Percentiles rank a stretch among this genome's conserved stretches.
Conservation (phyloP, 2,329 filamentous ascomycete genomes). For the Pyrenophora teres region DNA sequence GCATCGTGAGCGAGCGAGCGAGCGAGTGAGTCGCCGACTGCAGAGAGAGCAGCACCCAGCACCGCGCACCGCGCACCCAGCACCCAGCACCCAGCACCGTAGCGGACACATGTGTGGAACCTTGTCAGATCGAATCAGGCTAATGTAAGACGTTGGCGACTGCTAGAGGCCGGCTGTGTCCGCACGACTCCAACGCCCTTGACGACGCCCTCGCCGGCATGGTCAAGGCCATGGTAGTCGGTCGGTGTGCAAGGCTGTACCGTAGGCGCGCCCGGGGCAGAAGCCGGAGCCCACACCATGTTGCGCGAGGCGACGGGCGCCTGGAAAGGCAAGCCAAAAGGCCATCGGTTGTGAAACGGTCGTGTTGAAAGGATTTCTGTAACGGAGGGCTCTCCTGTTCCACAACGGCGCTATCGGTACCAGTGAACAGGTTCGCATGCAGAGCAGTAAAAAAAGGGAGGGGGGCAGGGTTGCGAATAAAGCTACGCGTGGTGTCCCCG, state of each 20-base stretch:
- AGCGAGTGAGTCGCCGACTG: slow-evolving; percentile 14
- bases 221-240: too few relatives aligned
- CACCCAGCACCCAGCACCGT: neutral
- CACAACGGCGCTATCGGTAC: slow-evolving; percentile 24
- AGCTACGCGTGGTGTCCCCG: slow-evolving; percentile 34
- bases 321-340: slow-evolving; percentile 5
- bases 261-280: too few relatives aligned
- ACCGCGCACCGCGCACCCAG: too few relatives aligned
- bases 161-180: slow-evolving; percentile 39
- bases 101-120: slow-evolving; percentile 25
- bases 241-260: neutral
- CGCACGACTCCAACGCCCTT: slow-evolving; percentile 22
- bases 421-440: slow-evolving; percentile 30
- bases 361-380: slow-evolving; percentile 14
- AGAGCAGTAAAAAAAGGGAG: neutral
- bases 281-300: too few relatives aligned
- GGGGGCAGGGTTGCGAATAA: slow-evolving; percentile 11
- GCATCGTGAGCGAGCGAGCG: slow-evolving; percentile 6
- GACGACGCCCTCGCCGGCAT: neutral
- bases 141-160: slow-evolving; percentile 42
- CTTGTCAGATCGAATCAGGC: slow-evolving; percentile 43
- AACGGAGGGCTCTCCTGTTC: slow-evolving; percentile 27
- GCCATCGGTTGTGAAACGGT: slow-evolving; percentile 16
- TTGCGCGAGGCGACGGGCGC: slow-evolving; percentile 1
- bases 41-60: neutral